phyloP scores from a whole-genome alignment of 1,139 yeast genomes.

The Hyphopichia pseudoburtonii region DNA sequence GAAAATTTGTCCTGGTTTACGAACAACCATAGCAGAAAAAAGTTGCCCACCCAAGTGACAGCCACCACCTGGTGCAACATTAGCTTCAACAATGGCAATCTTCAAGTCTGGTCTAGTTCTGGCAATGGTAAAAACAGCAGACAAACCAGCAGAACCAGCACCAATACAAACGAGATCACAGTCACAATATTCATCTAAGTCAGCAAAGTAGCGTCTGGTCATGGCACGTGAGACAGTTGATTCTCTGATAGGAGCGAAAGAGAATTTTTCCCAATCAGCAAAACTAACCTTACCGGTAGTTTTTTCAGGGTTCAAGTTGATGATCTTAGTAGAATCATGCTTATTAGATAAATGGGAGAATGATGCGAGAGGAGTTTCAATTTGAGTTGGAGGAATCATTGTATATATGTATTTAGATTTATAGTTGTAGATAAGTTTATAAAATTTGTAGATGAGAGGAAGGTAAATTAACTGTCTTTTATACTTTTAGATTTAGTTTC shows the following conservation, averaged over 20 bases:
- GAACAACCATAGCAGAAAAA: slow-evolving; percentile 75
- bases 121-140: slow-evolving; percentile 73
- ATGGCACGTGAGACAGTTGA: slow-evolving; percentile 82
- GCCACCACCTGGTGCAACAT: slow-evolving; percentile 80
- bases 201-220: slow-evolving; percentile 75
- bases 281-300: slow-evolving; percentile 22
- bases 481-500: too few species aligned
- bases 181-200: slow-evolving; percentile 72
- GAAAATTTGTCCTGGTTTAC: slow-evolving; percentile 75
- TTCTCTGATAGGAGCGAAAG: slow-evolving; percentile 73
- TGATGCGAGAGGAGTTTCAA: slow-evolving; percentile 23
- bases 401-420: not conserved
- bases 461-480: too few species aligned
- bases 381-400: slow-evolving; percentile 40
- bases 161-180: slow-evolving; percentile 75
- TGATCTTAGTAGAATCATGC: not conserved
- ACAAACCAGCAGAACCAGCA: slow-evolving; percentile 77
- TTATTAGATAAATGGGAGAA: not conserved
- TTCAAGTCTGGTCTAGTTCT: slow-evolving; percentile 75
- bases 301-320: slow-evolving; percentile 13
- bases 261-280: slow-evolving; percentile 67
- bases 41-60: slow-evolving; percentile 82
- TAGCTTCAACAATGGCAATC: slow-evolving; percentile 73
- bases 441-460: too few species aligned
- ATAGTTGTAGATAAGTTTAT: too few species aligned